Evolutionary conservation across 225 moss, liverwort and hornwort genomes (phyloP).

Genomic region (Bryoerythrophyllum caledonicum): DNA sequence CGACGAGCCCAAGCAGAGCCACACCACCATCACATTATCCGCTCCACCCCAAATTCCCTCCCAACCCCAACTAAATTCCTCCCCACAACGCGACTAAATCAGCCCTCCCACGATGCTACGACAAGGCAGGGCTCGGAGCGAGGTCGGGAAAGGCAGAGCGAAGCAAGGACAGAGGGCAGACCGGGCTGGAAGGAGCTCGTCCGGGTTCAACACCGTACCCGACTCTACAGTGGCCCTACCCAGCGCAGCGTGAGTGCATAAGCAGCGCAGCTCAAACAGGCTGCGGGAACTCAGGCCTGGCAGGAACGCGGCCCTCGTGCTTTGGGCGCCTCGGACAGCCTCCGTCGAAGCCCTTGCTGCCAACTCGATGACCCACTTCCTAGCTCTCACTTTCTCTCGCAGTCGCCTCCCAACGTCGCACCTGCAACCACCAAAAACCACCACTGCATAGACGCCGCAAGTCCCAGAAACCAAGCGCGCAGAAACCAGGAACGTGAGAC

Average conservation of each 20-base stretch:
- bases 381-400: no score
- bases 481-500: no score
- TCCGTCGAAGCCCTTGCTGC: no score
- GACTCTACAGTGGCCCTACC: neutral
- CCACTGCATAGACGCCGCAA: no score
- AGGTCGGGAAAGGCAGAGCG: neutral
- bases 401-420: no score
- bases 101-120: no score
- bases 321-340: no score
- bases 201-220: no score
- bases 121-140: neutral
- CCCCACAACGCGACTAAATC: neutral
- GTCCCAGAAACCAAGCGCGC: no score
- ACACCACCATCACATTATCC: slow-evolving; percentile 18
- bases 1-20: neutral
- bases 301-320: slow-evolving; percentile 20
- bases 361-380: no score
- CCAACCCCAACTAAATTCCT: neutral
- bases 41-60: neutral
- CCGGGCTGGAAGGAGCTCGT: neutral
- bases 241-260: neutral
- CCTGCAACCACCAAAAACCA: no score
- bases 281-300: slow-evolving; percentile 14
- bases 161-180: no score
- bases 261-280: slow-evolving; percentile 26